Base-by-base conservation (phyloP, 805 yeast species). In the Suhomyces xylopsoci region DNA sequence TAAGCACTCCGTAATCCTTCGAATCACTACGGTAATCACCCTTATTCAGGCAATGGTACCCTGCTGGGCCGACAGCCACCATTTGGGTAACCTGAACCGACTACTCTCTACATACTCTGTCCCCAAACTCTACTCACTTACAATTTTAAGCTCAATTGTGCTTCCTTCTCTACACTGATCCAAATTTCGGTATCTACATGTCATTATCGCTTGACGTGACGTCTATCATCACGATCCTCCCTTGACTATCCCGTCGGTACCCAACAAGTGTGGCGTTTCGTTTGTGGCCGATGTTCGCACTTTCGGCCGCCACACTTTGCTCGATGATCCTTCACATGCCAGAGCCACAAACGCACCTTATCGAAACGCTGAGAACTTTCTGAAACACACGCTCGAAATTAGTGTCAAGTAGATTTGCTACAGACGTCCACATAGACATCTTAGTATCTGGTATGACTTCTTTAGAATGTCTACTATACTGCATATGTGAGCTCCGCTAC, bases 211-310 rank as follows among this genome's bases (percentile, higher is more conserved):
- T 28, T 28, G 32, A 28, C 32, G 6, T 28, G 32, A 28, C 32
- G 32, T 12, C 32, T 28, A 2, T 3, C 20, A 8, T 9, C 9
- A 15, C 42, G 42, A 17, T 38, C 17, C 17, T 17, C 22, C 14
- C 22, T 14, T 8, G 15, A 19, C 7, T 38, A 17, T 38, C 22
- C 4, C 41, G 17, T 38, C 42, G 24, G 42, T 19, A 10, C 24
- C 42, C 22, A 19, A 17, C 42, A 42, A 12, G 28, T 42, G 45
- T 22, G 45, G 45, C 45, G 45, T 20, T 24, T 22, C 45, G 30
- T 42, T 20, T 42, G 45, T 42, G 45, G 45, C 45, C 45, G 45
- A 42, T 20, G 45, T 14, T 42, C 45, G 45, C 45, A 42, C 45
- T 20, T 42, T 22, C 43, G 30, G 28, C 45, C 45, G 30, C 45